Percentiles rank a stretch among this genome's conserved stretches.
Conservation (phyloP, 2,329 filamentous ascomycete genomes). For the Exophiala bonariae region DNA sequence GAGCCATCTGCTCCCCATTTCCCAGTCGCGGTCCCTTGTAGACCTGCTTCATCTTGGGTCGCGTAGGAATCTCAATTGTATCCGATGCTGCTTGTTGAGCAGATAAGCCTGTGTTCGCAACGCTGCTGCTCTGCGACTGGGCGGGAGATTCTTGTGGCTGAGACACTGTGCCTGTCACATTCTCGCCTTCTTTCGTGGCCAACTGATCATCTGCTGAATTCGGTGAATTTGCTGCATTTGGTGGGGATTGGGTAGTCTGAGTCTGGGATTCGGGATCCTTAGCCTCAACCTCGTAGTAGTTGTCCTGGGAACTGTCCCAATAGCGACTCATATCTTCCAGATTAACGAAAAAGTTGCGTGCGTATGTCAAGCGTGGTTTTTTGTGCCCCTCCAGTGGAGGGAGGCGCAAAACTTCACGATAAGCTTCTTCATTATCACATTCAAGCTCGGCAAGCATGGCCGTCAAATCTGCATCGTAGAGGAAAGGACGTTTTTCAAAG, state of each 20-base stretch:
- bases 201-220: constrained; percentile 7
- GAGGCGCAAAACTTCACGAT: constrained; percentile 55
- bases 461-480: constrained; percentile 32
- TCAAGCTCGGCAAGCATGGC: constrained; percentile 46
- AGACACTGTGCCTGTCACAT: not conserved
- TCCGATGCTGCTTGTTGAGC: constrained; percentile 21
- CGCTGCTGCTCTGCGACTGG: not conserved
- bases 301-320: constrained; percentile 61
- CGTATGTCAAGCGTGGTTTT: constrained; percentile 54
- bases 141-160: not conserved
- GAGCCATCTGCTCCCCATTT: constrained; percentile 59
- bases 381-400: constrained; percentile 44
- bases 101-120: not conserved
- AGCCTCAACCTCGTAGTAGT: constrained; percentile 49
- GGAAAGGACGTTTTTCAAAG: constrained; percentile 38
- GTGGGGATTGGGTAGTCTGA: not conserved
- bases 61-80: constrained; percentile 17
- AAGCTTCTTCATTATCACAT: constrained; percentile 58
- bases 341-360: constrained; percentile 61
- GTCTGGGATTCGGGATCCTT: constrained; percentile 21
- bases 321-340: constrained; percentile 62
- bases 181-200: not conserved
- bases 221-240: constrained; percentile 17
- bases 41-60: constrained; percentile 24
- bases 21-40: constrained; percentile 62